phyloP scores from a whole-genome alignment of 2,329 filamentous ascomycete species.

The Bipolaris cookei region DNA sequence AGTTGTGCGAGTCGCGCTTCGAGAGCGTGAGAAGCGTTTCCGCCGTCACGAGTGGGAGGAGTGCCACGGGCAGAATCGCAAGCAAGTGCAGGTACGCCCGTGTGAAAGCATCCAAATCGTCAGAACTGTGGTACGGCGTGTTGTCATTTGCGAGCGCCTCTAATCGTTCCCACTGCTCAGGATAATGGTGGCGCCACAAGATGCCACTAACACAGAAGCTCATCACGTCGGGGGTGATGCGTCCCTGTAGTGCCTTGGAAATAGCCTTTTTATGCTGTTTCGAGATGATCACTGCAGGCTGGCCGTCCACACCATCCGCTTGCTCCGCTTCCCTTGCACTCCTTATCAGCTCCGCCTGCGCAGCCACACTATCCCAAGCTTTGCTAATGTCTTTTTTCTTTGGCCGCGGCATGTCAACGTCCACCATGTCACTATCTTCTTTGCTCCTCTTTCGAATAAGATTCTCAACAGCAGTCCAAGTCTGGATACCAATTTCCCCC shows the following conservation, averaged over 20 bases:
- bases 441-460: slow-evolving; percentile 40
- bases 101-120: slow-evolving; percentile 50
- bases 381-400: slow-evolving; percentile 33
- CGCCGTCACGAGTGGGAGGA: slow-evolving; percentile 45
- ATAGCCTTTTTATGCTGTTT: slow-evolving; percentile 45
- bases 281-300: slow-evolving; percentile 26
- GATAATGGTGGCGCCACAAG: slow-evolving; percentile 41
- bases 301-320: not conserved
- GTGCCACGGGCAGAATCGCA: slow-evolving; percentile 46
- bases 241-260: slow-evolving; percentile 37
- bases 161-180: slow-evolving; percentile 42
- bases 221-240: slow-evolving; percentile 49
- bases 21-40: slow-evolving; percentile 46
- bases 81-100: slow-evolving; percentile 54
- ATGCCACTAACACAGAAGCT: slow-evolving; percentile 52
- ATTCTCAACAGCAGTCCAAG: slow-evolving; percentile 45
- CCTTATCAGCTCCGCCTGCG: slow-evolving; percentile 38
- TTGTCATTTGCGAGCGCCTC: slow-evolving; percentile 50
- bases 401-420: slow-evolving; percentile 37
- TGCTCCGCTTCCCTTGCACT: slow-evolving; percentile 26
- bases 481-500: slow-evolving; percentile 38
- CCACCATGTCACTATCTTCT: slow-evolving; percentile 46
- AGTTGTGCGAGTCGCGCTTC: slow-evolving; percentile 54
- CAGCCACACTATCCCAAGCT: slow-evolving; percentile 35
- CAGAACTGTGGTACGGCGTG: slow-evolving; percentile 50